Conservation (phyloP, 495 filamentous ascomycete species). For the Tuber borchii region DNA sequence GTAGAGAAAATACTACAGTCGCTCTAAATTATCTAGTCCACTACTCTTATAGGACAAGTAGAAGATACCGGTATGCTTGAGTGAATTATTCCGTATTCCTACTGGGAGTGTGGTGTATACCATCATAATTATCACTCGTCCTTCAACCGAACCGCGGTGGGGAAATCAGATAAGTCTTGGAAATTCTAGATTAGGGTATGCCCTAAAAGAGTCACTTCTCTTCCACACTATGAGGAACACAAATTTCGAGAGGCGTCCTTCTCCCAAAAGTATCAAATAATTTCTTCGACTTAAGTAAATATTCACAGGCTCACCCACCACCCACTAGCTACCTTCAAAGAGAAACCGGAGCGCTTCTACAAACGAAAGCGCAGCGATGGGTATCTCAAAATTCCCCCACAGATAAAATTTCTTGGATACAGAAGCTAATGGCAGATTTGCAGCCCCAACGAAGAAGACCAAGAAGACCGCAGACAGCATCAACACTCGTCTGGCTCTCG, state of each 20-base stretch:
- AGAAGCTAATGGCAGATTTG: slow-evolving; percentile 42
- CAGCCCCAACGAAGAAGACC: slow-evolving; percentile 83
- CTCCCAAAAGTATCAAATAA: background rate
- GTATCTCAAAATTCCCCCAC: slow-evolving; percentile 11
- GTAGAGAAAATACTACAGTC: background rate
- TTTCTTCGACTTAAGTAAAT: background rate
- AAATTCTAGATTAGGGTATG: background rate
- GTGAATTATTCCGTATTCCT: background rate
- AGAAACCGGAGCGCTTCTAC: slow-evolving; percentile 32
- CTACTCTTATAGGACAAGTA: background rate
- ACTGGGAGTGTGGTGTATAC: background rate
- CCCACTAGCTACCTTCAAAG: slow-evolving; percentile 7
- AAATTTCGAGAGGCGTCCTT: background rate
- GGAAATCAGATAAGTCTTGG: background rate
- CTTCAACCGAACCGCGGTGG: background rate
- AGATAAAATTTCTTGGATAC: background rate
- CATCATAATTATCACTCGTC: background rate
- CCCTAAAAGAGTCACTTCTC: background rate
- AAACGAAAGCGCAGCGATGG: slow-evolving; percentile 38
- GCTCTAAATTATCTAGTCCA: background rate
- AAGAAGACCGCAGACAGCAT: slow-evolving; percentile 89
- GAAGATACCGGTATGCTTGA: background rate
- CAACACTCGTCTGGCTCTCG: slow-evolving; percentile 68
- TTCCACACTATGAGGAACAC: background rate
- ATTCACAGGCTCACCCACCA: background rate